Conservation (phyloP, 164 flowering plant genomes). For the Kingdonia uniflora region DNA sequence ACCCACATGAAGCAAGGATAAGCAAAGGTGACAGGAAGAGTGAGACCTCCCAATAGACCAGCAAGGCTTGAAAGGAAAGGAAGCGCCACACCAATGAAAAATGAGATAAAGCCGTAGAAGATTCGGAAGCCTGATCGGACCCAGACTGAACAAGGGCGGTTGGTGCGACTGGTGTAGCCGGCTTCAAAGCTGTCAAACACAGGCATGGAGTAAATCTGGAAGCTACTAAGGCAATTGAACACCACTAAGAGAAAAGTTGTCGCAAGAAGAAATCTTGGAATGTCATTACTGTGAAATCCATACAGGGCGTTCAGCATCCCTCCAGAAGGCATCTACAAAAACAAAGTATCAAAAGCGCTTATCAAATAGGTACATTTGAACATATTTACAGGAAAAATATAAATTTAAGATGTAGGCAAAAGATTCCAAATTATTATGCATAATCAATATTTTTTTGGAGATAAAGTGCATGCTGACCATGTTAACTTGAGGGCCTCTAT, state of each 20-base stretch:
- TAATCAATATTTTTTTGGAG: too few species aligned
- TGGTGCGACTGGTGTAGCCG: conserved; percentile 87
- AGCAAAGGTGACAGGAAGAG: conserved; percentile 96
- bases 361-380: too few species aligned
- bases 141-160: conserved; percentile 98
- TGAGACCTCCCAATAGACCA: conserved; percentile 87
- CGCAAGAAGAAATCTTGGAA: conserved; percentile 86
- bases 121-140: conserved; percentile 88
- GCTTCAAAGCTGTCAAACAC: conserved; percentile 98
- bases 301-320: conserved; percentile 80
- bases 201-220: conserved; percentile 98
- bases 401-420: too few species aligned
- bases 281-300: conserved; percentile 75
- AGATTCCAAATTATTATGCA: too few species aligned
- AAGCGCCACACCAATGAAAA: conserved; percentile 91
- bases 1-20: conserved; percentile 99
- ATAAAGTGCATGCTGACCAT: too few species aligned
- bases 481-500: too few species aligned
- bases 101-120: conserved; percentile 70
- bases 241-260: conserved; percentile 86
- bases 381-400: background rate
- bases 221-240: conserved; percentile 91
- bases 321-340: conserved; percentile 78
- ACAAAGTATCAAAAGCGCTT: background rate
- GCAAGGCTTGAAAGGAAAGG: conserved; percentile 97